These are phyloP conservation scores for Coniferiporia weirii DNA, from an alignment of 1,284 basidiomycete genomes.

Conservation along the genomic window DNA sequence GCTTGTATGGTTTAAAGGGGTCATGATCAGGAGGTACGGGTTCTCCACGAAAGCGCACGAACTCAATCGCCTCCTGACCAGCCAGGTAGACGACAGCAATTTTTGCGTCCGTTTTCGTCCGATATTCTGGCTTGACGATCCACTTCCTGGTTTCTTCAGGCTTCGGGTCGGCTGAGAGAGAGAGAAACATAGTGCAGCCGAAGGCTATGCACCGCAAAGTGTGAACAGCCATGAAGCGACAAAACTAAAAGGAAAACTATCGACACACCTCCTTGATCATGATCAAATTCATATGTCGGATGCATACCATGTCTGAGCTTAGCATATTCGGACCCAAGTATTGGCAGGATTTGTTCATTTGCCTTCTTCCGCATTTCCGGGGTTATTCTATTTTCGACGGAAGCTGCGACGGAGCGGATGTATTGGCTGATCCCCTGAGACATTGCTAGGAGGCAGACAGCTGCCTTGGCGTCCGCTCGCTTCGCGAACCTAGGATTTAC, in stretches of 20 bases:
- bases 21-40: slow-evolving; percentile 34
- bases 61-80: slow-evolving; percentile 46
- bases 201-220: slow-evolving; percentile 35
- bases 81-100: slow-evolving; percentile 47
- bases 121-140: slow-evolving; percentile 43
- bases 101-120: slow-evolving; percentile 54
- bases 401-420: slow-evolving; percentile 39
- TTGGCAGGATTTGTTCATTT: slow-evolving; percentile 38
- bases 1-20: slow-evolving; percentile 13
- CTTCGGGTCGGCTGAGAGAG: slow-evolving; percentile 28
- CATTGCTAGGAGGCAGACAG: slow-evolving; percentile 57
- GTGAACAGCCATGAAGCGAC: neutral
- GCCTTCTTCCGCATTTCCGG: slow-evolving; percentile 37
- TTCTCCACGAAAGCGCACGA: slow-evolving; percentile 45
- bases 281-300: slow-evolving; percentile 35
- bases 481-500: slow-evolving; percentile 54
- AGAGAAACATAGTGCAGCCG: slow-evolving; percentile 45
- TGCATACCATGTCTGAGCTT: slow-evolving; percentile 36
- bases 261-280: slow-evolving; percentile 43
- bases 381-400: slow-evolving; percentile 41
- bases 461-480: slow-evolving; percentile 56
- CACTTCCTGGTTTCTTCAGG: slow-evolving; percentile 36
- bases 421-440: slow-evolving; percentile 53
- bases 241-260: neutral
- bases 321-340: slow-evolving; percentile 38